phyloP scores from a whole-genome alignment of 1,284 basidiomycete species.

The Ceratobasidium sp. region DNA sequence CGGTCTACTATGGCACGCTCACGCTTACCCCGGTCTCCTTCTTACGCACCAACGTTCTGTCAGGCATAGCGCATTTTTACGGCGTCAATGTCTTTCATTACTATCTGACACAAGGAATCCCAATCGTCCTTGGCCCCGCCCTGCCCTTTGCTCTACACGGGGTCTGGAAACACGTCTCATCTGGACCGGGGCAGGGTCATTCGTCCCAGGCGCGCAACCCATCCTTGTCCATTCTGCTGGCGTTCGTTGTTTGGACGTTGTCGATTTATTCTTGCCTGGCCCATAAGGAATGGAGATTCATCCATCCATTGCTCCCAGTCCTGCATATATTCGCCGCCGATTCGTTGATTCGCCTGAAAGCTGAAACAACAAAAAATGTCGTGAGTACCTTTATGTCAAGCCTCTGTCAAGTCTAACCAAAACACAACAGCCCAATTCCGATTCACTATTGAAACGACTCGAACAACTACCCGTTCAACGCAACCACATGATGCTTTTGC shows the following conservation, averaged over 20 bases:
- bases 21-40: conserved; percentile 87
- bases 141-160: conserved; percentile 77
- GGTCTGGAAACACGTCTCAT: conserved; percentile 40
- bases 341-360: conserved; percentile 62
- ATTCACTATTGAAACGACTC: conserved; percentile 37
- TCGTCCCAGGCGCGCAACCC: not conserved
- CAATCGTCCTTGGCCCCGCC: conserved; percentile 76
- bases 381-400: conserved; percentile 41
- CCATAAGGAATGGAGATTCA: conserved; percentile 97
- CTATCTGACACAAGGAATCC: conserved; percentile 86
- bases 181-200: not conserved
- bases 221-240: conserved; percentile 53
- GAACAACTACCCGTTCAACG: conserved; percentile 50
- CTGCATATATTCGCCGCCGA: conserved; percentile 81
- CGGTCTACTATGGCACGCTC: conserved; percentile 68
- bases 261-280: conserved; percentile 77
- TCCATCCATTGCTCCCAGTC: conserved; percentile 91
- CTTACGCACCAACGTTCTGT: conserved; percentile 74
- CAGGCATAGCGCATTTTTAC: conserved; percentile 90
- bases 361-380: not conserved
- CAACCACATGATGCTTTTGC: conserved; percentile 53
- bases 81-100: conserved; percentile 88
- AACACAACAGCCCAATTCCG: conserved; percentile 39
- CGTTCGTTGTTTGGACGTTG: conserved; percentile 69
- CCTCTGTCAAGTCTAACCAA: not conserved